These are phyloP conservation scores for Thielaviopsis musarum DNA, from an alignment of 2,329 filamentous ascomycete genomes.

Conservation along the genomic window DNA sequence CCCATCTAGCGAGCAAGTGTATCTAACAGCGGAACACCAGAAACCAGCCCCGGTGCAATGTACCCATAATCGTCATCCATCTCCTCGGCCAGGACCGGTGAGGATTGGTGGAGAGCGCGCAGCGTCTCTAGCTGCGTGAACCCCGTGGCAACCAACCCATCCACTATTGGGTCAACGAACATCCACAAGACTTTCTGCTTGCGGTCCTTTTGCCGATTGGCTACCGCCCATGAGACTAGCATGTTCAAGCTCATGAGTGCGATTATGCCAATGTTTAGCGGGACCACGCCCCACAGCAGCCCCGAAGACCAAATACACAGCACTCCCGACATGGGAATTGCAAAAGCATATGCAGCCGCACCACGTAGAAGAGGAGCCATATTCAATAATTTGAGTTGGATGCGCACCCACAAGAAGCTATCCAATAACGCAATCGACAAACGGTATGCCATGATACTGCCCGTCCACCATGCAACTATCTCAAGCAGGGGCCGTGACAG, in stretches of 20 bases:
- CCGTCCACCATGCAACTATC: neutral
- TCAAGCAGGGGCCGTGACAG: slow-evolving; percentile 5
- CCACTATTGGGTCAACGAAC: neutral
- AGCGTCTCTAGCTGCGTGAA: slow-evolving; percentile 5
- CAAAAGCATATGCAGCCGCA: slow-evolving; percentile 1
- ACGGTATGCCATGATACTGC: neutral
- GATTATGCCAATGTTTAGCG: neutral
- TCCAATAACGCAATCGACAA: slow-evolving; percentile 5
- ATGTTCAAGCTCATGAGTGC: neutral
- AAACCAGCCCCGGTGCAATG: neutral
- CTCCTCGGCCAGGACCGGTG: slow-evolving; percentile 1
- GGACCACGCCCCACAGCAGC: neutral
- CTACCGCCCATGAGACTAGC: neutral
- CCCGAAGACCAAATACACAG: neutral
- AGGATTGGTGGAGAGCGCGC: neutral
- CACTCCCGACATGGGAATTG: neutral
- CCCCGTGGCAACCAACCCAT: slow-evolving; percentile 1
- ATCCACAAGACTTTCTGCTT: neutral
- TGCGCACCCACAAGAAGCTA: slow-evolving; percentile 7
- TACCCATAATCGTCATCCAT: slow-evolving; percentile 7
- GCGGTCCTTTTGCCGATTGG: neutral
- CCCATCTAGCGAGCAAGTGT: neutral
- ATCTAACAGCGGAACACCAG: neutral
- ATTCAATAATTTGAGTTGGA: neutral
- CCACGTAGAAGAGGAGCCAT: neutral